Percentiles rank a stretch among this genome's conserved stretches.
Conservation (phyloP, 305 asterid genomes). For the Plantago coronopus region DNA sequence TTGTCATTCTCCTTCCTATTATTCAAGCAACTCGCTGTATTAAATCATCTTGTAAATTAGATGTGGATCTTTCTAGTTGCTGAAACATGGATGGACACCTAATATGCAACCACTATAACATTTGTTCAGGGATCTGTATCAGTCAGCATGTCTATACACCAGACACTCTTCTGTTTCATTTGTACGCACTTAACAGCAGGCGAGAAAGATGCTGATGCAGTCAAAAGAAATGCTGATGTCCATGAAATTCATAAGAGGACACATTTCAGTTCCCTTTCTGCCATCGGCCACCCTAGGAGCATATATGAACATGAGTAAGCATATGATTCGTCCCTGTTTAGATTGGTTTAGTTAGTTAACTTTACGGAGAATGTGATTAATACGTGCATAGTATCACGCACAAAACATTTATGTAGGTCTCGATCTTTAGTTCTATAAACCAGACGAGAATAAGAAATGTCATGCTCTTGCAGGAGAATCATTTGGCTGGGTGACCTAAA, state of each 20-base stretch:
- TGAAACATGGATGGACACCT: not conserved
- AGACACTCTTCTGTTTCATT: constrained; percentile 78
- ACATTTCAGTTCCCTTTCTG: constrained; percentile 53
- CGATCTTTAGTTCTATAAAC: not conserved
- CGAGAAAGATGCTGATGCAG: constrained; percentile 64
- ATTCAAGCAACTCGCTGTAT: not conserved
- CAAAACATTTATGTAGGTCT: not conserved
- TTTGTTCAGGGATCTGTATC: constrained; percentile 78
- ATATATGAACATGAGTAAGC: constrained; percentile 91
- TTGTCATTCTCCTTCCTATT: not conserved
- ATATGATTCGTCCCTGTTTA: not conserved
- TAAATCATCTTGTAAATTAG: not conserved
- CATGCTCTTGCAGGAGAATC: constrained; percentile 60
- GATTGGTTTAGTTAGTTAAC: constrained; percentile 8
- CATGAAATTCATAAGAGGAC: constrained; percentile 79
- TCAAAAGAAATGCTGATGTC: constrained; percentile 85
- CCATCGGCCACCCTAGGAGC: constrained; percentile 60
- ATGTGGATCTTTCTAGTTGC: not conserved
- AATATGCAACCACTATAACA: constrained; percentile 15
- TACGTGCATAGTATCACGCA: not conserved
- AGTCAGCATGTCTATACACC: constrained; percentile 91
- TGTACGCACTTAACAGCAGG: constrained; percentile 88
- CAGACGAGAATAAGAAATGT: not conserved
- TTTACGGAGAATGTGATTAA: constrained; percentile 1
- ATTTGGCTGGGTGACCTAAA: constrained; percentile 94